Evolutionary conservation across 208 protist genomes (phyloP), one percentile per base, ranked within the genome.

Genomic region (Wallacemonas sp.): DNA sequence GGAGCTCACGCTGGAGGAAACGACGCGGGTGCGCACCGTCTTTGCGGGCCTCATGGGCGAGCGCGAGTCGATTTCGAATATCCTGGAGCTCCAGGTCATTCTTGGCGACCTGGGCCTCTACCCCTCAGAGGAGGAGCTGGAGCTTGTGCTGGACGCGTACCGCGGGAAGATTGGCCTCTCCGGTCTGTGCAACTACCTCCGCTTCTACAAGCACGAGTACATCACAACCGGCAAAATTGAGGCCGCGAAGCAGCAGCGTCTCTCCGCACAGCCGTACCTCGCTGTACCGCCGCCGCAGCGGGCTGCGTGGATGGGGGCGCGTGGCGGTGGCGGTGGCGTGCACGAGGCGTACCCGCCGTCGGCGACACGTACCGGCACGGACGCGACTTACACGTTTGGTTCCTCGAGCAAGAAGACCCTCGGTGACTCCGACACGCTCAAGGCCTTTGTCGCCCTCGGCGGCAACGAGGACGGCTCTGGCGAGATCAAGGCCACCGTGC

Each of bases 371-470:
- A 14, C 70, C 62, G 55, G 25, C 59, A 55, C 41, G 22, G 11
- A 32, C 2, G 16, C 20, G 32, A 49, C 65, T 7, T 63, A 54
- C 44, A 55, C 45, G 0, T 61, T 57, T 31, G 77, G 66, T 52
- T 54, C 44, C 52, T 29, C 33, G 39, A 68, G 38, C 38, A 55
- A 44, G 32, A 29, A 33, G 20, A 2, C 49, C 5, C 25, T 65
- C 10, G 65, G 71, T 3, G 75, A 83, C 44, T 73, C 80, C 3
- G 86, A 95, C 70, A 89, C 86, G 12, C 76, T 95, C 29, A 72
- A 77, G 38, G 86, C 86, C 23, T 95, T 95, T 61, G 76, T 95
- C 20, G 78, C 82, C 3, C 83, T 95, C n/a, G 89, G 89, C 61
- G 89, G 89, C 25, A 44, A 72, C 31, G 89, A 89, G 55, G 86